Base-by-base conservation (phyloP, 1,284 basidiomycete genomes). In the Veloporphyrellus conicus region DNA sequence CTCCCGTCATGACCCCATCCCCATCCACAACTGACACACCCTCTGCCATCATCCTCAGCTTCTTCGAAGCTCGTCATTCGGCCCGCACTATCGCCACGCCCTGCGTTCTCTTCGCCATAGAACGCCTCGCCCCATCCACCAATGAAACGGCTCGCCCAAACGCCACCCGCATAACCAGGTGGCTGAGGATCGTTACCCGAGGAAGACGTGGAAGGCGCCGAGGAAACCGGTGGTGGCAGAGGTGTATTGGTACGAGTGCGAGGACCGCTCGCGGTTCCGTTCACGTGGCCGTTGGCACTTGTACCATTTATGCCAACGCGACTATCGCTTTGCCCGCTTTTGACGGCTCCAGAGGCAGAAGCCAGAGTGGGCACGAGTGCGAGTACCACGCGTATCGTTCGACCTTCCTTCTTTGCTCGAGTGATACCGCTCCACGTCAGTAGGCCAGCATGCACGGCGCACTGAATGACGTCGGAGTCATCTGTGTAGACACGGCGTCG, bases 1-100 rank as follows among this genome's bases (percentile, higher is more conserved):
- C 81, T 81, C 23, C 85, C 85, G 51, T 87, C 84, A 55, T 88
- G 86, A 6, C 81, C 80, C 53, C 76, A 80, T 29, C 84, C 84
- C 84, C 84, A 87, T 0, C 78, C 78, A 16, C 78, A 79, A 63
- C 84, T 87, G 34, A 78, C 68, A 55, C 86, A 61, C 18, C 73
- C 70, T 45, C 81, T 67, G 20, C 82, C 82, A 58, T 85, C 87
- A 33, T 80, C 76, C 31, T 77, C 74, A 35, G 79, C 79, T 59
- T 80, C 78, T 58, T 50, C 67, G 49, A 55, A 67, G 58, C 55
- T 61, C 56, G 48, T 50, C 58, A 57, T 60, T 47, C 52, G 58
- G 18, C 57, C 49, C 10, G 50, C 48, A 34, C 50, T 58, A 18
- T 67, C 57, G 40, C 61, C 55, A 23, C 59, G 43, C 46, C 60